phyloP scores from a whole-genome alignment of 2,329 filamentous ascomycete genomes.

The Xylaria digitata region DNA sequence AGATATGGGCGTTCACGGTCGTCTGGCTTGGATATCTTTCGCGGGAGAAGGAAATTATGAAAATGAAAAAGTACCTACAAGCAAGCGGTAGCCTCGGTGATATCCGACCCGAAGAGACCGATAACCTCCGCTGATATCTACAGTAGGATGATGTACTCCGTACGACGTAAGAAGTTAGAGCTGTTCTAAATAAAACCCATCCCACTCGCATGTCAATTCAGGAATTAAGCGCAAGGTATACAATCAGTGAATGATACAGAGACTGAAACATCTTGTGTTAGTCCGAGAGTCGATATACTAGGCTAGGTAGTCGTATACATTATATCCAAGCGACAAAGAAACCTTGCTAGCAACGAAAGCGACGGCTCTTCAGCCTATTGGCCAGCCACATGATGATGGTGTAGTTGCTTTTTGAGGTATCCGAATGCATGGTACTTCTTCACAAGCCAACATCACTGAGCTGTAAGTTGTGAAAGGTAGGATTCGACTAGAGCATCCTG shows the following conservation, averaged over 20 bases:
- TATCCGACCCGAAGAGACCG: not conserved
- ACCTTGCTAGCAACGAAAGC: too few species aligned
- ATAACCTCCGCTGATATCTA: not conserved
- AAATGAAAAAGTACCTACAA: slow-evolving; percentile 1
- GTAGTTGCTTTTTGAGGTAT: not conserved
- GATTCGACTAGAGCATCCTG: not conserved
- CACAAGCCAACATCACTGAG: not conserved
- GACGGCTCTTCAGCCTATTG: not conserved
- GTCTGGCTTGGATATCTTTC: slow-evolving; percentile 5
- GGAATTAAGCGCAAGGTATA: too few species aligned
- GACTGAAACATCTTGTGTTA: not conserved
- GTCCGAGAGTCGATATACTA: not conserved
- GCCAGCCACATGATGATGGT: not conserved
- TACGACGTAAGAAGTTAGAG: not conserved
- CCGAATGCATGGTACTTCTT: not conserved
- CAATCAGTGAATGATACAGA: not conserved
- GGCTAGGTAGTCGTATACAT: too few species aligned
- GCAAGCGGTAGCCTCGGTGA: not conserved
- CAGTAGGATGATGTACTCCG: not conserved
- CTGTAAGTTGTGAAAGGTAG: not conserved
- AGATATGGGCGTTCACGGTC: slow-evolving; percentile 16
- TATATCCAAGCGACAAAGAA: too few species aligned
- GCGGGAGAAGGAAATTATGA: not conserved
- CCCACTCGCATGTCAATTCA: too few species aligned
- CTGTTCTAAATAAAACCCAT: not conserved